Conservation (phyloP, 169 alveolate species). For the Eimeria falciformis region DNA sequence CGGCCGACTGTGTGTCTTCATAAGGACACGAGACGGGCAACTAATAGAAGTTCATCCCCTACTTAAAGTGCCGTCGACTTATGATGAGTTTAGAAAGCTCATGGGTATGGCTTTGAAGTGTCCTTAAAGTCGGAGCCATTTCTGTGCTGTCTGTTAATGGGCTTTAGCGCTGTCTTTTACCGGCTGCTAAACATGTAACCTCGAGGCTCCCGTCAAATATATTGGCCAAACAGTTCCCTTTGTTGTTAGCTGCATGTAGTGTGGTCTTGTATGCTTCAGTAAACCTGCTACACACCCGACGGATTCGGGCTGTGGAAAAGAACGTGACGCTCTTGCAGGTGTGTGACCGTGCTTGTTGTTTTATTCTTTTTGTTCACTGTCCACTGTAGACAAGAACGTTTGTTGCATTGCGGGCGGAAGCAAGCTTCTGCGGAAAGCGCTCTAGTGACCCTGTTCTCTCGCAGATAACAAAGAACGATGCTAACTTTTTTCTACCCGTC, state of each 20-base stretch:
- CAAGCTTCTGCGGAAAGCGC: background rate
- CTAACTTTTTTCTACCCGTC: slow-evolving; percentile 38
- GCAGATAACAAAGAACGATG: slow-evolving; percentile 65
- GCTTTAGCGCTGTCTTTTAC: background rate
- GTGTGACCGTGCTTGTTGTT: background rate
- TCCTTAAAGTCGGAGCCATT: background rate
- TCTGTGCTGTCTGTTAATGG: background rate
- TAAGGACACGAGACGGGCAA: slow-evolving; percentile 84
- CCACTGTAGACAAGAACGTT: background rate
- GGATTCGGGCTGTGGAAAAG: slow-evolving; percentile 69
- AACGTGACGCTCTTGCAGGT: slow-evolving; percentile 70
- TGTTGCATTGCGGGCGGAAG: background rate
- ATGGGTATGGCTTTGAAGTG: slow-evolving; percentile 67
- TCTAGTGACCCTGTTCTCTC: background rate
- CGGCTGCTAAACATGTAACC: background rate
- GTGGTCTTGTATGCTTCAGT: slow-evolving; percentile 27
- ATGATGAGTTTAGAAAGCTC: slow-evolving; percentile 80
- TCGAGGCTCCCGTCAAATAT: too few species aligned
- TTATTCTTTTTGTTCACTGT: background rate
- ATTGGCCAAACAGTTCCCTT: too few species aligned
- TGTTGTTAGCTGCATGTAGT: too few species aligned
- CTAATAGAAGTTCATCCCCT: slow-evolving; percentile 87
- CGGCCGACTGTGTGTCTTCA: slow-evolving; percentile 84
- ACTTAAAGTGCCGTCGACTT: slow-evolving; percentile 85
- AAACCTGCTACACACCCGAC: slow-evolving; percentile 71